phyloP scores from a whole-genome alignment of 257 asterid genomes.

The Jacaranda copaia region DNA sequence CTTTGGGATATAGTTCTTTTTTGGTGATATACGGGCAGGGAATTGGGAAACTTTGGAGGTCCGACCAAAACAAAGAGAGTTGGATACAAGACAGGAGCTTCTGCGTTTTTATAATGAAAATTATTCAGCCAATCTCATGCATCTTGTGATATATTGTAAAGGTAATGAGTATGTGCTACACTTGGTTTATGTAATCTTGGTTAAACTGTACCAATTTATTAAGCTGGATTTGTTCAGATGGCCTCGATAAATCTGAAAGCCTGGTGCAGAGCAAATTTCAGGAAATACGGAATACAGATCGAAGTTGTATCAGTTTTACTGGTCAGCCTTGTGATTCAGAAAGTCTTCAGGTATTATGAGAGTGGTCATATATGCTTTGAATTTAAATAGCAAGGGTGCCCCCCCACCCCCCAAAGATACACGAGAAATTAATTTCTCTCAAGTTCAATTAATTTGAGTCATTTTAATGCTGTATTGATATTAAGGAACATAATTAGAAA shows the following conservation, averaged over 20 bases:
- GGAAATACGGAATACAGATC: conserved; percentile 75
- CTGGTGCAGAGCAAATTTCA: conserved; percentile 79
- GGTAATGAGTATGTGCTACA: conserved; percentile 53
- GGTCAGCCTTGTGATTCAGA: conserved; percentile 91
- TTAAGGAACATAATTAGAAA: too few relatives aligned
- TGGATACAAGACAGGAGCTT: conserved; percentile 90
- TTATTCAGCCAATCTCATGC: conserved; percentile 97
- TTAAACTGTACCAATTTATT: conserved; percentile 33
- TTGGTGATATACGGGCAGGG: conserved; percentile 52
- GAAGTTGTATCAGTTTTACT: conserved; percentile 59
- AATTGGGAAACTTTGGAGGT: conserved; percentile 96
- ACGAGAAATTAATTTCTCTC: neutral
- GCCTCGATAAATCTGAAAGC: conserved; percentile 81
- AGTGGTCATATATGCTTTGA: conserved; percentile 15
- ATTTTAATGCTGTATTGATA: neutral
- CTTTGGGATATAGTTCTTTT: neutral
- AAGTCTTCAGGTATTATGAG: conserved; percentile 72
- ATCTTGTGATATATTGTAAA: conserved; percentile 88
- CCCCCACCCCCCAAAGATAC: too few relatives aligned
- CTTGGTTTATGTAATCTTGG: conserved; percentile 38
- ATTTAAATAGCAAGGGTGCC: neutral
- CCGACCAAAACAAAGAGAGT: conserved; percentile 80
- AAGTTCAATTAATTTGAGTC: conserved; percentile 12
- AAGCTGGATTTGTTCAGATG: conserved; percentile 56
- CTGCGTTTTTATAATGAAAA: conserved; percentile 77